Evolutionary conservation across 2,329 filamentous ascomycete species (phyloP).

Genomic region (Biscogniauxia mediterranea): DNA sequence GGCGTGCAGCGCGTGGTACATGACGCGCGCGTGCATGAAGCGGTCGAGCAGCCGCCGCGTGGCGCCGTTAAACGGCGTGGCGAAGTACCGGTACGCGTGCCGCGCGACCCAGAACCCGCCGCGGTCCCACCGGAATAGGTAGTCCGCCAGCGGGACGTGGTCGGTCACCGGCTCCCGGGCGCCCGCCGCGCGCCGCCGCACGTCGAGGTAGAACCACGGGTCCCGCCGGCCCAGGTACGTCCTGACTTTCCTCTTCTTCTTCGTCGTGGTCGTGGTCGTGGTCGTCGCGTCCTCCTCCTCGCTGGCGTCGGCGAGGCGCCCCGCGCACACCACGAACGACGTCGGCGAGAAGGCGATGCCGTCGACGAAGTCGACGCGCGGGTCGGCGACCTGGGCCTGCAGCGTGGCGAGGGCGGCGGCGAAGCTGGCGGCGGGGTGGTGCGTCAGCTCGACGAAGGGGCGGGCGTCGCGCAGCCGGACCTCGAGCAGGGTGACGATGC

Average conservation of each 20-base stretch:
- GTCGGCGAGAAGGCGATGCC: constrained; percentile 61
- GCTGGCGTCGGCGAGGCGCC: constrained; percentile 49
- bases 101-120: constrained; percentile 67
- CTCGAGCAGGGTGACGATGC: constrained; percentile 64
- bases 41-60: constrained; percentile 61
- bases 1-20: constrained; percentile 64
- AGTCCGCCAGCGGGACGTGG: constrained; percentile 61
- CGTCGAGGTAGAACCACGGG: constrained; percentile 74
- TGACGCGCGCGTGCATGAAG: constrained; percentile 61
- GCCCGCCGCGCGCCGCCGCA: constrained; percentile 39
- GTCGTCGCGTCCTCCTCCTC: no score
- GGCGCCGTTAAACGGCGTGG: constrained; percentile 61
- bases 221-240: constrained; percentile 59
- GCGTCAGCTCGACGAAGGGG: constrained; percentile 56
- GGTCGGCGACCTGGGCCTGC: constrained; percentile 39
- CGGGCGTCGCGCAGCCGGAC: constrained; percentile 55
- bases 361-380: constrained; percentile 63
- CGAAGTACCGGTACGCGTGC: constrained; percentile 63
- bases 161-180: constrained; percentile 40
- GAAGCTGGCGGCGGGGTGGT: constrained; percentile 45
- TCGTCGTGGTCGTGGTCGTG: no score
- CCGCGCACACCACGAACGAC: constrained; percentile 59
- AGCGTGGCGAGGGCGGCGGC: constrained; percentile 42
- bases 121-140: constrained; percentile 70
- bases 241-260: constrained; percentile 26